phyloP scores from a whole-genome alignment of 768 basidiomycete species.

The Tylopilus cervinicoccineus region DNA sequence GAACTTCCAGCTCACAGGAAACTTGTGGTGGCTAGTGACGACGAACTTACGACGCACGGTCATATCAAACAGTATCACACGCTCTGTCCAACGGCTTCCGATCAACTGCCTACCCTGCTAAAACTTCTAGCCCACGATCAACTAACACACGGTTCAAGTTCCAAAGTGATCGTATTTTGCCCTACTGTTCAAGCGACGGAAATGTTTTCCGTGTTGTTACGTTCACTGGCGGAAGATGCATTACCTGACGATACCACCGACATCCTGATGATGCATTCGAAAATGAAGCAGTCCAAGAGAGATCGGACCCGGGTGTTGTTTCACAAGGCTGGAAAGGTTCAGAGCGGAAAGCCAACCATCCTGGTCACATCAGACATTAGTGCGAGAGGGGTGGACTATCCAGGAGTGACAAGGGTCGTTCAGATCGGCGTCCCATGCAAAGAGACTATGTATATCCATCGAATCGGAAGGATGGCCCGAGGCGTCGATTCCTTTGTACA shows the following conservation, averaged over 20 bases:
- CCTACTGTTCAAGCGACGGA: constrained; percentile 84
- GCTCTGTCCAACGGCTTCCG: constrained; percentile 54
- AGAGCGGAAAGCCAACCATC: constrained; percentile 44
- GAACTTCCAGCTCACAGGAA: neutral
- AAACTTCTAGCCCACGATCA: constrained; percentile 88
- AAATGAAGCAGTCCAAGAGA: constrained; percentile 35
- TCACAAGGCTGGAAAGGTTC: constrained; percentile 4
- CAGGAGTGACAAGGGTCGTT: constrained; percentile 82
- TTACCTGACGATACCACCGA: constrained; percentile 55
- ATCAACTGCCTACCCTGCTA: constrained; percentile 77
- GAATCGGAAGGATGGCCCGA: constrained; percentile 82
- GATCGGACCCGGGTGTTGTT: constrained; percentile 25
- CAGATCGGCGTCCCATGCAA: constrained; percentile 79
- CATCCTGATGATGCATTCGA: constrained; percentile 83
- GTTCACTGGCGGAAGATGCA: constrained; percentile 37
- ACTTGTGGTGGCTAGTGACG: neutral
- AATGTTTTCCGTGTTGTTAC: constrained; percentile 63
- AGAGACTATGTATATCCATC: constrained; percentile 77
- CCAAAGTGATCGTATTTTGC: constrained; percentile 81
- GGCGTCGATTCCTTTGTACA: constrained; percentile 47
- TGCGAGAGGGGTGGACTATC: constrained; percentile 87
- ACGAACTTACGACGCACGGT: constrained; percentile 50
- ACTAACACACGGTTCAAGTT: constrained; percentile 55
- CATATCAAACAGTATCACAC: constrained; percentile 85
- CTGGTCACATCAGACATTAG: constrained; percentile 87